Base-by-base conservation (phyloP, 2,329 filamentous ascomycete species). In the Lachnellula willkommii region DNA sequence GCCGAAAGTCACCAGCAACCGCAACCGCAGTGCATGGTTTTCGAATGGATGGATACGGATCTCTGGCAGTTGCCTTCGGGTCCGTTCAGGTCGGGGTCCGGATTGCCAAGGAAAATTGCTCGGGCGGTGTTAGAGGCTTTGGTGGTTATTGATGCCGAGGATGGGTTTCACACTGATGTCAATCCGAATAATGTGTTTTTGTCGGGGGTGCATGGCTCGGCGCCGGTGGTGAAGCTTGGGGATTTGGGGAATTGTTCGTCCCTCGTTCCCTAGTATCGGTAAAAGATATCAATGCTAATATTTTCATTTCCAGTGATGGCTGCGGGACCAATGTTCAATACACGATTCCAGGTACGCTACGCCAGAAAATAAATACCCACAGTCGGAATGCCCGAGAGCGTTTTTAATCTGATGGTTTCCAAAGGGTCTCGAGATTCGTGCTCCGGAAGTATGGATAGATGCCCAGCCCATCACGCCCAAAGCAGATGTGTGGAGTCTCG, bases 401-500 rank as follows among this genome's bases (percentile, higher is more conserved):
- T 32, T 28, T 8, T 32, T 9, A 2, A 32, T 32, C 9, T 11
- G 2, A 32, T 32, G 28, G 8, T 32, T 11, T 2, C 9, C 28
- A 7, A 47, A 26, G 45, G 22, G 45, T 2, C 2, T 47, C 14
- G 12, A 28, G 9, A 47, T 26, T 35, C 47, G 47, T 28, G 47
- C 47, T 1, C 47, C 47, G 7, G 47, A 32, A 35, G 47, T 48
- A 35, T 60, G 35, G 12, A 24, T 5, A 53, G 28, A 17, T 46
- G 56, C 17, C 53, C 53, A 24, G 47, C 51, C 15, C 63, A 11
- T 32, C 11, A 60, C 42, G 53, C 61, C 17, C 60, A 40, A 17
- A 15, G 14, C 63, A 32, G 62, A 66, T 58, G 55, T 66, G 35
- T 66, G 63, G 63, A 65, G 60, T 22, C 28, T 66, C 15, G 63